Evolutionary conservation across 1,284 basidiomycete genomes (phyloP).

Genomic region (Inonotus obliquus): DNA sequence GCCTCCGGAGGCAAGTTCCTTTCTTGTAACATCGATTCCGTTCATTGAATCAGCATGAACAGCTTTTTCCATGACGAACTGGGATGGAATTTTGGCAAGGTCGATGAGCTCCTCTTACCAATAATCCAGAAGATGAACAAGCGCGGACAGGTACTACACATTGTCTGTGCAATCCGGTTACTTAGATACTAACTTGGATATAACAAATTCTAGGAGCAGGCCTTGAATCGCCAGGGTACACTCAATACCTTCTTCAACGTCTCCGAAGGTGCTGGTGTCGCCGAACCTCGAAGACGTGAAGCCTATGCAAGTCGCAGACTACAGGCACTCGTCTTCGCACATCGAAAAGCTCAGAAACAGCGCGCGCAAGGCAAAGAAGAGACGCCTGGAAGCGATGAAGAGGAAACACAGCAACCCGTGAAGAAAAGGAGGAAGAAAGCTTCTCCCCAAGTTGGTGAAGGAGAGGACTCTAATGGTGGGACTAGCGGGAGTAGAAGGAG

Average conservation of each 20-base stretch:
- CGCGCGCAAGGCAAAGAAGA: slow-evolving; percentile 19
- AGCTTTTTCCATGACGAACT: slow-evolving; percentile 86
- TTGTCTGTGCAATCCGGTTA: neutral
- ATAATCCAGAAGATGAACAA: slow-evolving; percentile 90
- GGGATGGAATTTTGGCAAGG: slow-evolving; percentile 82
- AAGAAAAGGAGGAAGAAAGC: slow-evolving; percentile 3
- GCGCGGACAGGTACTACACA: slow-evolving; percentile 56
- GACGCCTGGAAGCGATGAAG: slow-evolving; percentile 21
- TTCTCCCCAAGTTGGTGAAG: neutral
- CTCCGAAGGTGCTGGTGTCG: slow-evolving; percentile 52
- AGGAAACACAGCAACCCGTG: slow-evolving; percentile 22
- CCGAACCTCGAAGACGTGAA: slow-evolving; percentile 74
- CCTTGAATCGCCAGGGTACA: slow-evolving; percentile 72
- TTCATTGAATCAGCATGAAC: neutral
- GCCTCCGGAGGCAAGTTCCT: slow-evolving; percentile 64
- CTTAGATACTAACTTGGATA: neutral
- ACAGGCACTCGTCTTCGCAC: slow-evolving; percentile 85
- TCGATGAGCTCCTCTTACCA: slow-evolving; percentile 88
- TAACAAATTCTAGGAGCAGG: slow-evolving; percentile 42
- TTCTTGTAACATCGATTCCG: neutral
- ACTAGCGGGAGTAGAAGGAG: neutral
- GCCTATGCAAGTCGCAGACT: slow-evolving; percentile 84
- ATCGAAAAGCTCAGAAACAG: slow-evolving; percentile 49
- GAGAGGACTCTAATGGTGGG: slow-evolving; percentile 17
- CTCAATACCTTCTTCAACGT: slow-evolving; percentile 59